These are phyloP conservation scores for Sugiyamaella xylanicola DNA, from an alignment of 1,139 yeast species.

Conservation along the genomic window DNA sequence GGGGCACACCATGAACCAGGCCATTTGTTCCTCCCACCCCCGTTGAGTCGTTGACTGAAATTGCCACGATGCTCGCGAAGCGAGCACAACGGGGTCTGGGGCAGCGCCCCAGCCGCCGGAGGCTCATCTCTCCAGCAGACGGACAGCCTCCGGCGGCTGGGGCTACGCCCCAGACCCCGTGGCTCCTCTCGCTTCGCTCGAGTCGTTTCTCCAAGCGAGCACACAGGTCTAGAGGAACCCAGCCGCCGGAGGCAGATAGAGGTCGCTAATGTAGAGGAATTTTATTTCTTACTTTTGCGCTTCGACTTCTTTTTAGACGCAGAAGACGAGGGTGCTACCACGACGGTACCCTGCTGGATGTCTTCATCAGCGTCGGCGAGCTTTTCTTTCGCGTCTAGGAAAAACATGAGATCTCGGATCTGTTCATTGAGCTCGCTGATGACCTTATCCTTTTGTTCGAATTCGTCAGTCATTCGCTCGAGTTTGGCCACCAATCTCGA, in stretches of 20 bases:
- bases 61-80: too few species aligned
- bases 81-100: too few species aligned
- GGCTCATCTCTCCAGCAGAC: too few species aligned
- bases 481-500: slow-evolving; percentile 61
- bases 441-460: slow-evolving; percentile 47
- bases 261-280: not conserved
- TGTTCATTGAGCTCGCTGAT: slow-evolving; percentile 58
- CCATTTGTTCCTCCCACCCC: too few species aligned
- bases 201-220: too few species aligned
- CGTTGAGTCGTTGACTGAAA: too few species aligned
- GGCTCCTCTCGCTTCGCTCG: too few species aligned
- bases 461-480: slow-evolving; percentile 50
- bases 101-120: too few species aligned
- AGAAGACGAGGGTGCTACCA: slow-evolving; percentile 36
- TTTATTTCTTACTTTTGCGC: not conserved
- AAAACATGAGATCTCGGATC: slow-evolving; percentile 79
- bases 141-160: too few species aligned
- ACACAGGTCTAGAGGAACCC: too few species aligned
- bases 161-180: too few species aligned
- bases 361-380: slow-evolving; percentile 70
- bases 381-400: slow-evolving; percentile 70
- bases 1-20: too few species aligned
- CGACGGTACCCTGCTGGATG: slow-evolving; percentile 66
- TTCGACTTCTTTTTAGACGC: slow-evolving; percentile 5
- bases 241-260: slow-evolving; percentile 7